Evolutionary conservation across 441 rosid species (phyloP).

Genomic region (Syzygium malaccense): DNA sequence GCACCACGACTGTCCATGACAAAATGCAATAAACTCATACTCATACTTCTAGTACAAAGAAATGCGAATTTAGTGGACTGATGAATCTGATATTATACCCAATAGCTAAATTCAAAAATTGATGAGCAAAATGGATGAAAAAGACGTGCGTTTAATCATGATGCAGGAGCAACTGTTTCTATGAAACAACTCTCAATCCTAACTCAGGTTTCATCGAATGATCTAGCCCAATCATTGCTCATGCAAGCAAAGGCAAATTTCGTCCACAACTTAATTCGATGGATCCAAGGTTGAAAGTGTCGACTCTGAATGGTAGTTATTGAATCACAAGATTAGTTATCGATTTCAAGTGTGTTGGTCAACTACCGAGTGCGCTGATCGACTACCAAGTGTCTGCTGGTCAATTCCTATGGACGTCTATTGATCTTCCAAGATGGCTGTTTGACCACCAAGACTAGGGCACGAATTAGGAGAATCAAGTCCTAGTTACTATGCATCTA

Average conservation of each 20-base stretch:
- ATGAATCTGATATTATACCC: not conserved
- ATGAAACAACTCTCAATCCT: not conserved
- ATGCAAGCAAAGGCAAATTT: not conserved
- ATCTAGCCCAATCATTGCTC: not conserved
- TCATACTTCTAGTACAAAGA: not conserved
- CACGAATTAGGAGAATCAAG: not conserved
- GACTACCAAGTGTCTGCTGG: not conserved
- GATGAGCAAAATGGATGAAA: not conserved
- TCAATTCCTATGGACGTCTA: not conserved
- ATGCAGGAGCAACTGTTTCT: not conserved
- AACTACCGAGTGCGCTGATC: not conserved
- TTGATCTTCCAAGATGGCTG: not conserved
- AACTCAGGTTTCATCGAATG: not conserved
- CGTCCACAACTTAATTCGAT: not conserved
- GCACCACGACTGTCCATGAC: constrained; percentile 25
- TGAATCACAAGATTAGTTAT: not conserved
- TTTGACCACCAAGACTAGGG: not conserved
- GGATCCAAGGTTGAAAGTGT: not conserved
- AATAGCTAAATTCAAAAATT: not conserved
- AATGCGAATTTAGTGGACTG: not conserved
- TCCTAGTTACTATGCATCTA: not conserved
- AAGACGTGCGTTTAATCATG: not conserved
- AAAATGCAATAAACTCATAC: not conserved
- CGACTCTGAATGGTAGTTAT: not conserved
- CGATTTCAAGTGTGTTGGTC: not conserved